phyloP scores from a whole-genome alignment of 495 filamentous ascomycete species.

The Aspergillus homomorphus region DNA sequence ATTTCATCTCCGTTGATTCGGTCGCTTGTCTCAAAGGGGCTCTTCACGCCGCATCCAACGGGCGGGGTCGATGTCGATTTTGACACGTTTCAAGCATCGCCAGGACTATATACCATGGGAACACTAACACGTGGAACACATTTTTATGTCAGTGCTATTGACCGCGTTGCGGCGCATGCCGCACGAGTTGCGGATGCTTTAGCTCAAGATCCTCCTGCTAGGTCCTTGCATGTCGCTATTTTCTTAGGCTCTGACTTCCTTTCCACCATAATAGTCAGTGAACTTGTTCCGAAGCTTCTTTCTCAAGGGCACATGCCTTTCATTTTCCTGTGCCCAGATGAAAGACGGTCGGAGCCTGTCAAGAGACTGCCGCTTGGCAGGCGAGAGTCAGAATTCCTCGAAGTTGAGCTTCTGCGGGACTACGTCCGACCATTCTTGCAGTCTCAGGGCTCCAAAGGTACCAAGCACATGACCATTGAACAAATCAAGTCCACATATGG shows the following conservation, averaged over 20 bases:
- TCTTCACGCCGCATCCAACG: conserved; percentile 3
- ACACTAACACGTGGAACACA: conserved; percentile 5
- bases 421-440: no score
- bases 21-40: not conserved
- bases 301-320: conserved; percentile 8
- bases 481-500: conserved; percentile 6
- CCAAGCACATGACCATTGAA: not conserved
- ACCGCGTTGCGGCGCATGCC: conserved; percentile 4
- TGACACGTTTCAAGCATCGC: not conserved
- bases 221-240: conserved; percentile 2
- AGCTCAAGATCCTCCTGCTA: conserved; percentile 3
- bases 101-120: conserved; percentile 2
- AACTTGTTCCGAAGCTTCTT: conserved; percentile 2
- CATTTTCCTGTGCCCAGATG: not conserved
- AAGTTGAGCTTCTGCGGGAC: no score
- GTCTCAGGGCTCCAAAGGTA: no score
- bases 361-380: no score
- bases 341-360: not conserved
- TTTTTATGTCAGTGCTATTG: conserved; percentile 2
- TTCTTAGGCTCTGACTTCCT: conserved; percentile 2
- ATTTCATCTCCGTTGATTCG: conserved; percentile 4
- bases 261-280: conserved; percentile 5
- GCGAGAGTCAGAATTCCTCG: no score
- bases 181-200: conserved; percentile 1
- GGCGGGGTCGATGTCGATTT: conserved; percentile 4